A percentile compares a stretch with the other conserved stretches of the same genome.
phyloP scores from a whole-genome alignment of 2,329 filamentous ascomycete species.

The Pseudogymnoascus sp. region DNA sequence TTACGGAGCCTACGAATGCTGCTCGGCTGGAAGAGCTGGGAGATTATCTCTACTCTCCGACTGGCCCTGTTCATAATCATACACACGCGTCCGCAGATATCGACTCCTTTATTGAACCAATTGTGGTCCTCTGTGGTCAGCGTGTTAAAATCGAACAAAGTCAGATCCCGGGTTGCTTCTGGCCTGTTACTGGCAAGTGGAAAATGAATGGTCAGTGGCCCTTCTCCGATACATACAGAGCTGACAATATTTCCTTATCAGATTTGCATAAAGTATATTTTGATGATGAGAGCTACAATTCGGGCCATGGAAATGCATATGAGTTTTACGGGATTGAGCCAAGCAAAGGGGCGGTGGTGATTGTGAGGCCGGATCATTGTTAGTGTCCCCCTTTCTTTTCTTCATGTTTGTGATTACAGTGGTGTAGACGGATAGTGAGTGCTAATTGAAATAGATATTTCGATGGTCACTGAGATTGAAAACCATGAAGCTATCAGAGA shows the following conservation, averaged over 20 bases:
- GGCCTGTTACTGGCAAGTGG: slow-evolving; percentile 46
- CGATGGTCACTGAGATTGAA: slow-evolving; percentile 30
- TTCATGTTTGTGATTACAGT: background rate
- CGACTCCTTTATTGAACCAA: slow-evolving; percentile 48
- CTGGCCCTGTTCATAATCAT: slow-evolving; percentile 35
- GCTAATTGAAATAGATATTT: slow-evolving; percentile 29
- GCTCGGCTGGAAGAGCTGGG: slow-evolving; percentile 32
- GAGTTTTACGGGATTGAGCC: slow-evolving; percentile 44
- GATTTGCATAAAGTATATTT: slow-evolving; percentile 51
- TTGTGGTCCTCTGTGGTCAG: slow-evolving; percentile 44
- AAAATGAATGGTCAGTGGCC: slow-evolving; percentile 41
- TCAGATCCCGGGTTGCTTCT: slow-evolving; percentile 47
- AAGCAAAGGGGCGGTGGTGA: slow-evolving; percentile 37
- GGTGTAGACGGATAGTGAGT: background rate
- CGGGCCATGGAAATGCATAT: slow-evolving; percentile 49
- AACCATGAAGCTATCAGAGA: slow-evolving; percentile 28
- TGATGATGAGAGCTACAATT: slow-evolving; percentile 46
- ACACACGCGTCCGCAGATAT: slow-evolving; percentile 36
- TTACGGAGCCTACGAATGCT: slow-evolving; percentile 25
- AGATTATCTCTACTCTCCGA: slow-evolving; percentile 32
- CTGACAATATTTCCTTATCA: slow-evolving; percentile 22
- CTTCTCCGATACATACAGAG: background rate
- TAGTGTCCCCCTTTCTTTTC: slow-evolving; percentile 23
- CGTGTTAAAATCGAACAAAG: slow-evolving; percentile 41
- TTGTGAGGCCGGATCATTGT: slow-evolving; percentile 56